Percentiles rank a stretch among this genome's conserved stretches.
Evolutionary conservation across 1,284 basidiomycete species (phyloP).

Genomic region (Fomitopsis palustris): DNA sequence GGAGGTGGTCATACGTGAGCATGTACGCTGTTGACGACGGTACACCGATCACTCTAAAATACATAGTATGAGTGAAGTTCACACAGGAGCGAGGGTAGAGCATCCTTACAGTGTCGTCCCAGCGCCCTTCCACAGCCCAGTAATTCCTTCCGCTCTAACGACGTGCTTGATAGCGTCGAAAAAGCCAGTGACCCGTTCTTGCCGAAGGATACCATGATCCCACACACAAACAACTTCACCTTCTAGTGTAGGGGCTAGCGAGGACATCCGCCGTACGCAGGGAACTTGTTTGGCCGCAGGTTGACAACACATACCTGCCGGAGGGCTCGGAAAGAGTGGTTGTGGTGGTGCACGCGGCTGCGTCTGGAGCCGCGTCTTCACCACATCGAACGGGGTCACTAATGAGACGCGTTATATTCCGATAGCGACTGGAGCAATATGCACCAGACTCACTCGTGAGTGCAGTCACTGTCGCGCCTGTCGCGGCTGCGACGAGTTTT

Average conservation of each 20-base stretch:
- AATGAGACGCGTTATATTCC: neutral
- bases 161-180: slow-evolving; percentile 80
- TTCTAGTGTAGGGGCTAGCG: slow-evolving; percentile 47
- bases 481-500: slow-evolving; percentile 78
- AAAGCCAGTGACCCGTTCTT: slow-evolving; percentile 77
- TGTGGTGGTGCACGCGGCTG: slow-evolving; percentile 49
- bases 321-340: slow-evolving; percentile 47
- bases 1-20: slow-evolving; percentile 91
- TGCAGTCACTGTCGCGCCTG: slow-evolving; percentile 79
- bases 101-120: slow-evolving; percentile 79
- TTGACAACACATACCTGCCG: slow-evolving; percentile 65
- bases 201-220: slow-evolving; percentile 65
- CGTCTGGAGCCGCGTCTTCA: slow-evolving; percentile 91
- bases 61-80: slow-evolving; percentile 18
- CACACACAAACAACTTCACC: slow-evolving; percentile 74
- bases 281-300: slow-evolving; percentile 30
- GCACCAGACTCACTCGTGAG: slow-evolving; percentile 63
- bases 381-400: slow-evolving; percentile 96
- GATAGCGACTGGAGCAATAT: neutral
- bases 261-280: slow-evolving; percentile 78
- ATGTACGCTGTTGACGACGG: slow-evolving; percentile 95
- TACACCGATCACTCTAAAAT: slow-evolving; percentile 78
- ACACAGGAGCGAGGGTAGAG: neutral
- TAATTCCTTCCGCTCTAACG: slow-evolving; percentile 69
- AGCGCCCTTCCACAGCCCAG: slow-evolving; percentile 87